Percentiles rank a stretch among this genome's conserved stretches.
Evolutionary conservation across 805 yeast species (phyloP).

Genomic region (Ogataea neopini): DNA sequence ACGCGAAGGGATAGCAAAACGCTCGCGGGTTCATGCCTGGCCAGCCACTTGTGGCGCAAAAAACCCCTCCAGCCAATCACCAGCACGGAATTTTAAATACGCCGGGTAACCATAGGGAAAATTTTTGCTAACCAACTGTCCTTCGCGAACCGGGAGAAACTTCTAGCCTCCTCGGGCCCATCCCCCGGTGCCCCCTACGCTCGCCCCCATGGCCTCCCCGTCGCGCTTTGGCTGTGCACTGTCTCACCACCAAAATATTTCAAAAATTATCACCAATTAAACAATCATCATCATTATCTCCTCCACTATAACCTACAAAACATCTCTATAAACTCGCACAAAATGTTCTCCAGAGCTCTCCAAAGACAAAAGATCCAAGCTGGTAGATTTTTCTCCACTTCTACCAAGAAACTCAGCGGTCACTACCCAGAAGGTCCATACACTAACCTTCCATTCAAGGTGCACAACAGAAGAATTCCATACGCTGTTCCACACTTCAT

Average conservation of each 20-base stretch:
- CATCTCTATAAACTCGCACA: slow-evolving; percentile 8
- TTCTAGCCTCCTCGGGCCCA: too few species aligned
- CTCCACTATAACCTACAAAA: neutral
- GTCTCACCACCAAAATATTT: slow-evolving; percentile 2
- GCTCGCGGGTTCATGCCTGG: too few species aligned
- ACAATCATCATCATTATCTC: neutral
- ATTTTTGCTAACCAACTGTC: neutral
- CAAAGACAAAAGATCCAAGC: slow-evolving; percentile 25
- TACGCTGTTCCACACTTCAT: slow-evolving; percentile 81
- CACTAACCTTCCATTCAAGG: slow-evolving; percentile 92
- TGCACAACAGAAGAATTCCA: slow-evolving; percentile 90
- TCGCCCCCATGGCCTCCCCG: too few species aligned
- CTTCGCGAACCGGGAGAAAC: too few species aligned
- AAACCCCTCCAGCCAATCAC: slow-evolving; percentile 11
- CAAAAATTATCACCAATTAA: neutral
- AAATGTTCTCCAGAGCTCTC: slow-evolving; percentile 35
- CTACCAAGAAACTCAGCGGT: slow-evolving; percentile 43
- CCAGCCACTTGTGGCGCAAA: slow-evolving; percentile 3
- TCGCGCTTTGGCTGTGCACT: slow-evolving; percentile 8
- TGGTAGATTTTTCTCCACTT: slow-evolving; percentile 55
- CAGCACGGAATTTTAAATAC: slow-evolving; percentile 7
- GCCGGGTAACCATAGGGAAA: slow-evolving; percentile 4
- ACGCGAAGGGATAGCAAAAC: too few species aligned
- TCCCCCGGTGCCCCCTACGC: too few species aligned
- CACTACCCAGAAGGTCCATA: slow-evolving; percentile 79